These are phyloP conservation scores for Phytophthora pistaciae DNA, from an alignment of 352 stramenopile species.

Conservation along the genomic window DNA sequence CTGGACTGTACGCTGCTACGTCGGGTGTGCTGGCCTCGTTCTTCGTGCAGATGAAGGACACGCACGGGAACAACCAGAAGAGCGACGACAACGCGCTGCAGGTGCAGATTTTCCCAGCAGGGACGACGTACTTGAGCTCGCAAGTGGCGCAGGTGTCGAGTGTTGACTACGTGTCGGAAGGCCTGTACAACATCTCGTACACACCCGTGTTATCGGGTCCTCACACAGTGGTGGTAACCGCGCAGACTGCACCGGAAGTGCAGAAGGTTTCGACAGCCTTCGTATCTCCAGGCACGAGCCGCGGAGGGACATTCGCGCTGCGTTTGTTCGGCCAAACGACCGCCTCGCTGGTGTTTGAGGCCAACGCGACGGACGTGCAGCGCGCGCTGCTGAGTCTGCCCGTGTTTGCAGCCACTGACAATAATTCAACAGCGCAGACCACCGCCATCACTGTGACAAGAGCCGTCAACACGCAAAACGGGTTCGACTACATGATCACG, in stretches of 20 bases:
- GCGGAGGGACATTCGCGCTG: constrained; percentile 88
- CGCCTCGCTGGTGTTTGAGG: constrained; percentile 83
- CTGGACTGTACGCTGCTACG: constrained; percentile 63
- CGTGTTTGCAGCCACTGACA: constrained; percentile 30
- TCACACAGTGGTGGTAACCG: constrained; percentile 90
- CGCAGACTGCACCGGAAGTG: constrained; percentile 77
- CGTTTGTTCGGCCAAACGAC: constrained; percentile 70
- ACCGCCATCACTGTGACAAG: constrained; percentile 64
- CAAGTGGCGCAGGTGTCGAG: constrained; percentile 42
- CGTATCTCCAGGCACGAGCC: constrained; percentile 50
- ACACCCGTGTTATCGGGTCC: constrained; percentile 79
- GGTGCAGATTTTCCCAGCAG: constrained; percentile 62
- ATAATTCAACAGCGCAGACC: constrained; percentile 18
- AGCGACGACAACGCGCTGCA: constrained; percentile 37
- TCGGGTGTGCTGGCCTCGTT: constrained; percentile 66
- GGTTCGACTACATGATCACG: constrained; percentile 83
- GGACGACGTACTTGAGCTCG: constrained; percentile 26
- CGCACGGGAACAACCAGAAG: constrained; percentile 82
- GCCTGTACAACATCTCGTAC: constrained; percentile 90
- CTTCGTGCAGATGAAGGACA: constrained; percentile 86
- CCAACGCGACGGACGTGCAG: constrained; percentile 71
- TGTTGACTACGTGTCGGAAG: constrained; percentile 71
- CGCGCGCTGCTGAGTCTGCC: constrained; percentile 72
- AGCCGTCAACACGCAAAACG: constrained; percentile 55
- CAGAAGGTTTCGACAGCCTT: constrained; percentile 89